Conservation (phyloP, 2,329 filamentous ascomycete species). For the Fusarium vanettenii region DNA sequence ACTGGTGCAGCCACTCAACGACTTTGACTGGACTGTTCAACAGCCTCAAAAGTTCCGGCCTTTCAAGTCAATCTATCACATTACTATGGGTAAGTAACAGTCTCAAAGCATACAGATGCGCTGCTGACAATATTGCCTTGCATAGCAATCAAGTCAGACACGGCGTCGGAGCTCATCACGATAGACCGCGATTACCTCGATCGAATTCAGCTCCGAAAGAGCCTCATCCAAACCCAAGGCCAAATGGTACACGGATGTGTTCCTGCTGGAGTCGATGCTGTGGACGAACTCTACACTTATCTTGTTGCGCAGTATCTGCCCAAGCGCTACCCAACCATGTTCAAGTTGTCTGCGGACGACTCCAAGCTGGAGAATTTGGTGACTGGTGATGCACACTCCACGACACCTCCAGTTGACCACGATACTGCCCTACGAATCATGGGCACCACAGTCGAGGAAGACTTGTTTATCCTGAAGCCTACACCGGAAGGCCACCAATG, state of each 20-base stretch:
- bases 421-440: not conserved
- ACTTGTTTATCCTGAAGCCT: slow-evolving; percentile 61
- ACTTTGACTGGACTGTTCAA: not conserved
- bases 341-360: not conserved
- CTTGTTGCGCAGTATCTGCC: not conserved
- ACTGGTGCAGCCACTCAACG: not conserved
- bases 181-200: not conserved
- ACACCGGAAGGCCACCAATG: slow-evolving; percentile 54
- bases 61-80: not conserved
- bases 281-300: not conserved
- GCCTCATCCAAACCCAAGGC: not conserved
- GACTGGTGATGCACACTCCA: not conserved
- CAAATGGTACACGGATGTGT: not conserved
- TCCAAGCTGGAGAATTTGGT: not conserved
- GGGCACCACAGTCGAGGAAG: slow-evolving; percentile 55
- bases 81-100: not conserved
- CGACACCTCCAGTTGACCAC: not conserved
- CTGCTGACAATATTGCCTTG: not conserved
- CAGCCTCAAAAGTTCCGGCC: not conserved
- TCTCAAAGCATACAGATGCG: not conserved
- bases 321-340: not conserved
- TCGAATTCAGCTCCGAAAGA: not conserved
- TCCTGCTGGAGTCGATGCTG: not conserved
- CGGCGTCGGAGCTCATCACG: not conserved
- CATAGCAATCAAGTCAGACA: not conserved